Base-by-base conservation (phyloP, 257 asterid species). In the Nicotiana tomentosiformis region DNA sequence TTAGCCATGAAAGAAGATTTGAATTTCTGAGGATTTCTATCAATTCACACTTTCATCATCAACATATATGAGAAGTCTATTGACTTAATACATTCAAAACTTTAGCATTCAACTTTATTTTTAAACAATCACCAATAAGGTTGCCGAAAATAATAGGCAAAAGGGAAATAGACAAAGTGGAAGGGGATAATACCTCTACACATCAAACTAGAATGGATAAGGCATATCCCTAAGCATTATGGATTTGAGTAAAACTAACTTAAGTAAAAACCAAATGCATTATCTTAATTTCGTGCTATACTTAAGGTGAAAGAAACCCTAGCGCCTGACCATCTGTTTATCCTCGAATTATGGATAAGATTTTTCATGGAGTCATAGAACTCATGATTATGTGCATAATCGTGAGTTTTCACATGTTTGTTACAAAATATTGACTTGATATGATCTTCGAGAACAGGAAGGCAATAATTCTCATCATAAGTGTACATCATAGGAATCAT, bases 401-500 rank as follows among this genome's bases (percentile, higher is more conserved):
- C 17, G 5, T 2, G 77, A 14, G 7, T 30, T 32, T 46, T 57
- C 30, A 35, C 39, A 20, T 33, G 23, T 1, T 65, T 65, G 66
- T 84, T 32, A 18, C 30, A 68, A 17, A 84, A 56, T 53, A 37
- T 62, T 64, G 84, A 55, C 29, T 35, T 62, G 53, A 88, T 58
- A 67, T 55, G 74, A 35, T 33, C 16, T 23, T 88, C 87, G 1
- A 86, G 87, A 1, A 69, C 11, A 10, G 85, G 88, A 4, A 86
- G 89, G 7, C 37, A 14, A 2, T 77, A 82, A 11, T 83, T 51
- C 17, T 66, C 81, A n/a, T 83, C 80, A 43, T 88, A 83, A 37
- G 61, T 64, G 46, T 88, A 86, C 90, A 88, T 88, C 15, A 82
- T 60, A 23, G 90, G 90, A 23, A 91, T 86, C 91, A 87, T 77